Evolutionary conservation across 306 rosid genomes (phyloP).

Genomic region (Medicago lupulina): DNA sequence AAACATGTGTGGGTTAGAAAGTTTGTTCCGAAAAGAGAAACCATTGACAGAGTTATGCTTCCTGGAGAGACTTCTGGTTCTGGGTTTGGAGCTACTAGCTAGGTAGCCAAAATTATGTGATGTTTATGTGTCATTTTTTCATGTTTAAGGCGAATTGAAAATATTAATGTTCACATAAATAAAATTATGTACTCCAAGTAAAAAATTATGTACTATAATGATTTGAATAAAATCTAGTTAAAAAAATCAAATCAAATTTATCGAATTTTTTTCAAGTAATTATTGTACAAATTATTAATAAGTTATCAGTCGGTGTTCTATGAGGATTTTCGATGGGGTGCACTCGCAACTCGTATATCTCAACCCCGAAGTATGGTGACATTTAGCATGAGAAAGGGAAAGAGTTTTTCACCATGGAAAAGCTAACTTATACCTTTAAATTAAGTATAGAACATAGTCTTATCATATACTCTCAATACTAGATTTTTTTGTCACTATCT

Average conservation of each 20-base stretch:
- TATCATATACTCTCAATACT: too few relatives aligned
- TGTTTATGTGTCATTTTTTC: too few relatives aligned
- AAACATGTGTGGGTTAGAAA: conserved; percentile 81
- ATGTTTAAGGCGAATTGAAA: not conserved
- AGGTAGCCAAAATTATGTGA: too few relatives aligned
- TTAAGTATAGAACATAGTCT: too few relatives aligned
- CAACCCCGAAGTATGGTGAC: too few relatives aligned
- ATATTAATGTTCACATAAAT: too few relatives aligned
- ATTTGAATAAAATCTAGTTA: not conserved
- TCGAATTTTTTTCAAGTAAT: not conserved
- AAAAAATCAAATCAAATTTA: not conserved
- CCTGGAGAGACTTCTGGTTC: not conserved
- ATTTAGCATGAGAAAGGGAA: too few relatives aligned
- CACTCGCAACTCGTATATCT: not conserved
- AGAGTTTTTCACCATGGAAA: too few relatives aligned
- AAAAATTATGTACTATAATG: too few relatives aligned
- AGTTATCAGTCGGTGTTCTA: not conserved
- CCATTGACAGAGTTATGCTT: not conserved
- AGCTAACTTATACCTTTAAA: too few relatives aligned
- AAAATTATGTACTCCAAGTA: not conserved
- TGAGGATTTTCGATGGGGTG: not conserved
- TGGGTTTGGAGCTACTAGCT: not conserved
- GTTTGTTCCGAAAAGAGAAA: conserved; percentile 45
- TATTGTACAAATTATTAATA: not conserved
- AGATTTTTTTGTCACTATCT: too few relatives aligned